Conservation (phyloP, 1,139 yeast genomes). For the Zygoascus hellenicus region DNA sequence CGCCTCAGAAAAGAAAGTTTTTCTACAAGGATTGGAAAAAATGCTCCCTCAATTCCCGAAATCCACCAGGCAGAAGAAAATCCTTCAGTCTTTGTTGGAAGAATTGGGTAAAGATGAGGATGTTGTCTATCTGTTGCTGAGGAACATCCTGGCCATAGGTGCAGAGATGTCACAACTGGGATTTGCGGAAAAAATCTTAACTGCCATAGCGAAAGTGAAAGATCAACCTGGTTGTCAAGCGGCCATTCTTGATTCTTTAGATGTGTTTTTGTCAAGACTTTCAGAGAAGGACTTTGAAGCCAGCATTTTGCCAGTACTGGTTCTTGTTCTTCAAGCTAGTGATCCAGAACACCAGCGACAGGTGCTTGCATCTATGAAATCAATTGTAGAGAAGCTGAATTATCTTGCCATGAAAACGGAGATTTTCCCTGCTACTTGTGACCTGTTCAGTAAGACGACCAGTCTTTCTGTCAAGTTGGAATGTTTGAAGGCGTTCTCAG, state of each 20-base stretch:
- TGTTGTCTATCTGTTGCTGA: slow-evolving; percentile 50
- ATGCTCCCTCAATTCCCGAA: slow-evolving; percentile 67
- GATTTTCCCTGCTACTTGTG: slow-evolving; percentile 65
- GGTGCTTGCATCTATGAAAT: slow-evolving; percentile 44
- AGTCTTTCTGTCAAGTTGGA: slow-evolving; percentile 69
- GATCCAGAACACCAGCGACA: slow-evolving; percentile 50
- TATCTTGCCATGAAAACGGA: slow-evolving; percentile 70
- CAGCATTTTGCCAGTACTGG: slow-evolving; percentile 34
- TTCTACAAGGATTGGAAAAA: slow-evolving; percentile 57
- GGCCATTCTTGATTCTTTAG: slow-evolving; percentile 52
- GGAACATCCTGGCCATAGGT: slow-evolving; percentile 57
- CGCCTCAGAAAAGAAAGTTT: slow-evolving; percentile 59
- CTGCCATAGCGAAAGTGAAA: slow-evolving; percentile 41
- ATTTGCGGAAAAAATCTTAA: slow-evolving; percentile 66
- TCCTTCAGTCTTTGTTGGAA: slow-evolving; percentile 63
- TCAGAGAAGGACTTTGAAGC: slow-evolving; percentile 39
- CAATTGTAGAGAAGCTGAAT: slow-evolving; percentile 49
- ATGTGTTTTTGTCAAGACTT: slow-evolving; percentile 47
- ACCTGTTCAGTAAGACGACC: slow-evolving; percentile 75
- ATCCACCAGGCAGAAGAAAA: slow-evolving; percentile 60
- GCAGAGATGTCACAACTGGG: slow-evolving; percentile 64
- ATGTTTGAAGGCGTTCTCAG: slow-evolving; percentile 59
- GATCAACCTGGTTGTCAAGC: slow-evolving; percentile 47
- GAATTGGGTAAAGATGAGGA: slow-evolving; percentile 41
- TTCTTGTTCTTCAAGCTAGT: slow-evolving; percentile 31